Evolutionary conservation across 495 filamentous ascomycete species (phyloP).

Genomic region (Trichoderma virens): DNA sequence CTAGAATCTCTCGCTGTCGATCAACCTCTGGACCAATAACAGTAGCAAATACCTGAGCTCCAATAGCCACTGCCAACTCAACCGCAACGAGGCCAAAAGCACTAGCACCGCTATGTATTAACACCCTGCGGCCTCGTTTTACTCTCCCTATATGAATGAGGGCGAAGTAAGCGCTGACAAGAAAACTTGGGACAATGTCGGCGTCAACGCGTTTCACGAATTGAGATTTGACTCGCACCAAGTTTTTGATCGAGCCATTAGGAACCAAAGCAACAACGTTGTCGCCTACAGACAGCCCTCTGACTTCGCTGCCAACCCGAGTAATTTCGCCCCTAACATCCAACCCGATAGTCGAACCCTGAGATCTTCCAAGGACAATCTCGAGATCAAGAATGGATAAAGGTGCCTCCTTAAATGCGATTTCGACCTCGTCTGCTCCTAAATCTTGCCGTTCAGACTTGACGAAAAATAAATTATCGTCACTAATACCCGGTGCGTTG

Average conservation of each 20-base stretch:
- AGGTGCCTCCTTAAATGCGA: background rate
- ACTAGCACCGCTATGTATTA: conserved; percentile 43
- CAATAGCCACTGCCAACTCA: conserved; percentile 30
- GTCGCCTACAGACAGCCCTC: background rate
- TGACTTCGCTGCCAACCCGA: background rate
- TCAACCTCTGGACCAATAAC: conserved; percentile 23
- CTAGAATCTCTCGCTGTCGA: conserved; percentile 31
- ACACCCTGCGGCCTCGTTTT: conserved; percentile 31
- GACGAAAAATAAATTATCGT: background rate
- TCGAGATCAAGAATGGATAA: background rate
- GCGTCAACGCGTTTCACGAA: background rate
- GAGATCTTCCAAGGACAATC: background rate
- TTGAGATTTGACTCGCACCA: background rate
- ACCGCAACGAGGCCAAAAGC: conserved; percentile 44
- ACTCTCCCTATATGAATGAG: conserved; percentile 15
- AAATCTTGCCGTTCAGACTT: background rate
- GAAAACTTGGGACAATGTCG: background rate
- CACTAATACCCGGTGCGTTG: background rate
- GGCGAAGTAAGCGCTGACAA: conserved; percentile 5
- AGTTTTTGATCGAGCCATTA: background rate
- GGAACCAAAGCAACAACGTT: background rate
- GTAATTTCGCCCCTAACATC: background rate
- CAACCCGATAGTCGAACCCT: background rate
- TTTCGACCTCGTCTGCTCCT: background rate
- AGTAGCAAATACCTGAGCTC: conserved; percentile 39